Conservation (phyloP, 2,329 filamentous ascomycete genomes). For the Diaporthe destruens region DNA sequence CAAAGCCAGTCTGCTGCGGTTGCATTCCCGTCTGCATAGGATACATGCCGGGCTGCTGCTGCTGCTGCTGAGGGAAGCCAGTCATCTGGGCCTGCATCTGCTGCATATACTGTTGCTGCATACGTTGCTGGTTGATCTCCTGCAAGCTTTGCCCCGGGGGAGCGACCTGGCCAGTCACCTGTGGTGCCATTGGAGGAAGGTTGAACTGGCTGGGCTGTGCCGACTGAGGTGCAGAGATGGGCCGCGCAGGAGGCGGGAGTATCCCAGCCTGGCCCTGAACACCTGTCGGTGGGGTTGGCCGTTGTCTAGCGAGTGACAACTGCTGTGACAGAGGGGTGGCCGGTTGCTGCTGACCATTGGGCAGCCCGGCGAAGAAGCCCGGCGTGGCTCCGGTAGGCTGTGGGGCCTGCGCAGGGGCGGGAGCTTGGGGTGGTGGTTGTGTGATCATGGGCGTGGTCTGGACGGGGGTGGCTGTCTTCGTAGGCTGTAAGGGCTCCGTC, state of each 20-base stretch:
- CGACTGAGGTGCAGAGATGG: constrained; percentile 89
- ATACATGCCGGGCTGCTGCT: constrained; percentile 56
- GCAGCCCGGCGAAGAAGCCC: constrained; percentile 66
- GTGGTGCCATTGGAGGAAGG: constrained; percentile 81
- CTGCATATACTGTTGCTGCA: constrained; percentile 69
- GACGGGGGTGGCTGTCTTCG: constrained; percentile 54
- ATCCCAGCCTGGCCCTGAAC: constrained; percentile 71
- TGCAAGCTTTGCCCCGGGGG: constrained; percentile 81
- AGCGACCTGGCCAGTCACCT: constrained; percentile 85
- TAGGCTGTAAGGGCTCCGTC: constrained; percentile 65
- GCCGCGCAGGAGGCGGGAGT: constrained; percentile 81
- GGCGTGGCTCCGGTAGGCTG: constrained; percentile 68
- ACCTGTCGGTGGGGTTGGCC: constrained; percentile 77
- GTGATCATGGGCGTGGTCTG: constrained; percentile 51
- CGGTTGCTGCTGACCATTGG: constrained; percentile 51
- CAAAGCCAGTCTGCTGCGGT: constrained; percentile 54
- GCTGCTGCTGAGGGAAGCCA: constrained; percentile 55
- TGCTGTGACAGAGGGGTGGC: constrained; percentile 58
- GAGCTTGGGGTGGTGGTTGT: constrained; percentile 48
- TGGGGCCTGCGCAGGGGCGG: constrained; percentile 52
- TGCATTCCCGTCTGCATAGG: constrained; percentile 63
- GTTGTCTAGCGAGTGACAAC: constrained; percentile 69
- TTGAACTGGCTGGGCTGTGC: constrained; percentile 80
- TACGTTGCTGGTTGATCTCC: constrained; percentile 75
- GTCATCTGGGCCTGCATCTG: constrained; percentile 58